phyloP scores from a whole-genome alignment of 2,329 filamentous ascomycete genomes.

The Dactylonectria estremocensis region DNA sequence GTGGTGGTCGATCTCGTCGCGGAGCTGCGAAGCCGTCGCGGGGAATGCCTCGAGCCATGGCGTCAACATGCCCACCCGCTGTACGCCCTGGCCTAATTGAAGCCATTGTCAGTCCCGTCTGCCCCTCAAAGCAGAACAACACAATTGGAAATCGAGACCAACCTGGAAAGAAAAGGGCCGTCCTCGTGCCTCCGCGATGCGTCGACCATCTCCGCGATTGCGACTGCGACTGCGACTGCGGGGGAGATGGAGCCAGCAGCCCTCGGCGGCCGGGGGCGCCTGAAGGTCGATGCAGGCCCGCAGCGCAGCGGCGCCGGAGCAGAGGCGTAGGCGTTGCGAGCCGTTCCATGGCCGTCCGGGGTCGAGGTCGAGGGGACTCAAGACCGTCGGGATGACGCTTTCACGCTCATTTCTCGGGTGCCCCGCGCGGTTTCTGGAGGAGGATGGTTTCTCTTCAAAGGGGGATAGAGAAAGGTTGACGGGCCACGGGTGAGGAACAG shows the following conservation, averaged over 20 bases:
- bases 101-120: background rate
- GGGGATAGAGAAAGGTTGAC: slow-evolving; percentile 8
- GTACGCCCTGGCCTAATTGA: slow-evolving; percentile 83
- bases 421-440: slow-evolving; percentile 17
- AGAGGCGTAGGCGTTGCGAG: slow-evolving; percentile 46
- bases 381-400: slow-evolving; percentile 40
- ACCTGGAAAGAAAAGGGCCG: slow-evolving; percentile 75
- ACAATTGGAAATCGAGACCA: background rate
- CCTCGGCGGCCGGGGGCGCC: slow-evolving; percentile 28
- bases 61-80: slow-evolving; percentile 88
- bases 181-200: slow-evolving; percentile 59
- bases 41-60: slow-evolving; percentile 93
- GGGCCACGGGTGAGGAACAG: background rate
- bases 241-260: slow-evolving; percentile 23
- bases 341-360: slow-evolving; percentile 52
- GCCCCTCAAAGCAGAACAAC: background rate
- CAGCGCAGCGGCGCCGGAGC: slow-evolving; percentile 49
- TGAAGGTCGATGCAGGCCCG: slow-evolving; percentile 29
- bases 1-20: slow-evolving; percentile 88
- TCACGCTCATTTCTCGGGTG: slow-evolving; percentile 33
- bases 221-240: slow-evolving; percentile 19
- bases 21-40: slow-evolving; percentile 78
- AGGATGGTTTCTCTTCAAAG: background rate
- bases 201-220: slow-evolving; percentile 51
- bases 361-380: slow-evolving; percentile 45